Percentiles rank a stretch among this genome's conserved stretches.
Conservation (phyloP, 2,329 filamentous ascomycete species). For the Trichoderma sp. region DNA sequence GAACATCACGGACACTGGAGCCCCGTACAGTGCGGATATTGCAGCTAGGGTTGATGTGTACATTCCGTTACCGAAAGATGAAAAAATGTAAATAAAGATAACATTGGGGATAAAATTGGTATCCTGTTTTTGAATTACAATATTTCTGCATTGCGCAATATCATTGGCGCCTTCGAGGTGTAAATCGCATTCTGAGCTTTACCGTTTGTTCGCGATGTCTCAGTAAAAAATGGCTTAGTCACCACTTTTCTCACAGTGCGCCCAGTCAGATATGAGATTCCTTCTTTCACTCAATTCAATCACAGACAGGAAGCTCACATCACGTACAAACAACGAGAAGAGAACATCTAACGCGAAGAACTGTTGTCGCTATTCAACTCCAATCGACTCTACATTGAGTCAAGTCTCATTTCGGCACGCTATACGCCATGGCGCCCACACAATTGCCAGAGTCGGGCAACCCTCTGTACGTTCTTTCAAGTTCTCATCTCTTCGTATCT, state of each 20-base stretch:
- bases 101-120: not conserved
- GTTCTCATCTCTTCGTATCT: not conserved
- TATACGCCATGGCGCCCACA: conserved; percentile 44
- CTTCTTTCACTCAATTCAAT: not conserved
- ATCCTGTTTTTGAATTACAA: not conserved
- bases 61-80: not conserved
- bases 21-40: not conserved
- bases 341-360: not conserved
- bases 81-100: not conserved
- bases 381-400: not conserved
- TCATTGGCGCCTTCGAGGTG: not conserved
- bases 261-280: not conserved
- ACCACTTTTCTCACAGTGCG: conserved; percentile 8
- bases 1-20: no score
- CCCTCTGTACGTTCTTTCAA: conserved; percentile 44
- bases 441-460: conserved; percentile 50
- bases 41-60: not conserved
- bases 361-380: not conserved
- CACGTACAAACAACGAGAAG: not conserved
- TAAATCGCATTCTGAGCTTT: not conserved
- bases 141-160: not conserved
- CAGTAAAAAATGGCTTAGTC: not conserved
- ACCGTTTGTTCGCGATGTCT: not conserved
- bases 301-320: not conserved
- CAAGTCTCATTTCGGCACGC: not conserved